Base-by-base conservation (phyloP, 768 basidiomycete genomes). In the Russula dissimulans region DNA sequence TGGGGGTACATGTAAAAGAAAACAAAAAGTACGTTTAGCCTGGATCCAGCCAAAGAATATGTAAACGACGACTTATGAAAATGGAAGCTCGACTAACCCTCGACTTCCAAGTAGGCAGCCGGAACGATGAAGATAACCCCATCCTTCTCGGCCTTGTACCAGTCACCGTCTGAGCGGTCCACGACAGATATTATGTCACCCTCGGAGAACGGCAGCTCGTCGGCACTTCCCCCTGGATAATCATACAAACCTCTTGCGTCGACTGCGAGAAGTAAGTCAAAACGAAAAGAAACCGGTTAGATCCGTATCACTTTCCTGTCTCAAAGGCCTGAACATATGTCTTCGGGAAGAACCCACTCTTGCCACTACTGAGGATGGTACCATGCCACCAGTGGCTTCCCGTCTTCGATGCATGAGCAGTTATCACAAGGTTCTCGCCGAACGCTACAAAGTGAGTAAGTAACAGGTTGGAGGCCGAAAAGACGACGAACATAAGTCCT, bases 361-460 rank as follows among this genome's bases (percentile, higher is more conserved):
- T 83, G 18, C 87, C 85, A 54, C 77, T 81, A 56, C 77, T 82
- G 36, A 85, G 73, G 15, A 81, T 70, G 4, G 78, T 88, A 31
- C 93, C 94, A 69, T 89, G 90, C 91, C 92, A 95, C 97, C 97
- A 98, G 63, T 92, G 91, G 42, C 88, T 84, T 18, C 80, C 83
- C 36, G 84, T 77, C 71, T 90, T 95, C 17, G 94, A 91, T 0
- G 94, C 92, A 71, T 95, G 82, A 11, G 89, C 93, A 38, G 76
- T 72, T 12, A 98, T 74, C 52, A 94, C 78, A 29, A 85, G 68
- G 70, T 97, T 93, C 68, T 89, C 85, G 29, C 72, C 80, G 73
- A 99, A 97, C 18, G 80, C 89, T 95, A 56, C 15, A 57, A 8
- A 39, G 57, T 41, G 67, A 36, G 36, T 56, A 12, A 56, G 45